Base-by-base conservation (phyloP, 2,329 filamentous ascomycete genomes). In the Hypocreales sp. region DNA sequence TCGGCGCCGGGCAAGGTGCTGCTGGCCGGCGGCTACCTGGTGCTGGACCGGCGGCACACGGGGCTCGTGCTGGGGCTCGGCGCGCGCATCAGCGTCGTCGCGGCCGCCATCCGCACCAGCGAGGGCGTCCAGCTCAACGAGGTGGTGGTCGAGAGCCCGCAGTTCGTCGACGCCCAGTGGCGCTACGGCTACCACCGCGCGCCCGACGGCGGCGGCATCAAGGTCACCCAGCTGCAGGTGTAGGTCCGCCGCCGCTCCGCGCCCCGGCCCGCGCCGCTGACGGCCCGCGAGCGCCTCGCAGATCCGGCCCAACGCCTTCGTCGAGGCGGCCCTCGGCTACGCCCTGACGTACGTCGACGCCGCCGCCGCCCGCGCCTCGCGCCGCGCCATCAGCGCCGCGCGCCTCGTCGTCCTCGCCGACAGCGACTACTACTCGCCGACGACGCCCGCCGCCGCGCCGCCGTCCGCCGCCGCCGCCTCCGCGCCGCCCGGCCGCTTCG, bases 1-100 rank as follows among this genome's bases (percentile, higher is more conserved):
- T 95, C 90, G 36, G 87, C 90, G 14, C 90, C 90, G 12, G 90
- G 90, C 41, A 98, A 98, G 61, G 90, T 98, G 34, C 70, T 98
- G 37, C 69, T 95, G 29, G 83, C 87, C 4, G 90, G 90, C 36
- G 90, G 90, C 35, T 98, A 95, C 55, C 73, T 95, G 24, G 87
- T 94, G 14, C 74, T 98, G 24, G 87, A 95, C 58, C 73, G 81
- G 34, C 62, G 68, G 34, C 84, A 94, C 54, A 90, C 79, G 4
- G 87, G 77, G 16, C 56, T 82, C 29, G 67, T 82, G 34, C 67
- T 77, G 44, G 73, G 73, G 17, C 65, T 80, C 31, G 68, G 68
- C 44, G 71, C 75, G 24, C 61, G 75, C 36, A 75, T 81, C 55
- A 74, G 74, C 39, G 66, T 76, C 33, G 47, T 77, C 32, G 67